Percentiles rank a stretch among this genome's conserved stretches.
phyloP scores from a whole-genome alignment of 2,329 filamentous ascomycete genomes.

The Ceratocystis ficicola region DNA sequence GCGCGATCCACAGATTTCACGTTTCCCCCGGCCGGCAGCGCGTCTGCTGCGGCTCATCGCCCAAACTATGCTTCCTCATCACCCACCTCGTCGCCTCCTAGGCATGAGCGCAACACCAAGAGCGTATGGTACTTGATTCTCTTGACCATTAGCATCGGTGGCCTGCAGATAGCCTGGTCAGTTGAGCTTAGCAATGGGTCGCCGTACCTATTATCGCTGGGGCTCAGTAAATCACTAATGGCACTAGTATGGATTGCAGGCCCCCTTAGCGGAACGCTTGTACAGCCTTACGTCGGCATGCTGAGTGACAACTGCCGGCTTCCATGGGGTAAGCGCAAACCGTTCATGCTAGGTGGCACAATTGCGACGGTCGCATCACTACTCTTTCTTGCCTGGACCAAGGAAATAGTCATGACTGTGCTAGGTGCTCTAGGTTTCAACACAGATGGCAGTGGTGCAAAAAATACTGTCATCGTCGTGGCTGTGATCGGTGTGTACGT shows the following conservation, averaged over 20 bases:
- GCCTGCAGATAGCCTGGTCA: constrained; percentile 88
- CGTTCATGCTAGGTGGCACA: constrained; percentile 65
- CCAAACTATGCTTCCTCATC: not conserved
- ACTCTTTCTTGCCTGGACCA: constrained; percentile 60
- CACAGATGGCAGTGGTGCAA: constrained; percentile 50
- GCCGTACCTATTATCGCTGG: constrained; percentile 66
- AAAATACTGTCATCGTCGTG: constrained; percentile 56
- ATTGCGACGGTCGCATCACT: constrained; percentile 55
- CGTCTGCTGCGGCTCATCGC: not conserved
- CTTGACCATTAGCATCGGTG: constrained; percentile 75
- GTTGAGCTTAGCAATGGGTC: constrained; percentile 91
- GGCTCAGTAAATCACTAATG: constrained; percentile 70
- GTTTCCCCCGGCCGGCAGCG: constrained; percentile 20
- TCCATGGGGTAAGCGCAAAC: constrained; percentile 65
- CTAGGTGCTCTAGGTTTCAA: constrained; percentile 60
- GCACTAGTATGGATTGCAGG: constrained; percentile 74
- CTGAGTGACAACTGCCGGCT: constrained; percentile 65
- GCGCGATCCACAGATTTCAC: constrained; percentile 30
- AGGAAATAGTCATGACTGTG: constrained; percentile 56
- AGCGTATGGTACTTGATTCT: constrained; percentile 76
- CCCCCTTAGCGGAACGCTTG: constrained; percentile 62
- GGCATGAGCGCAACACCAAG: constrained; percentile 49
- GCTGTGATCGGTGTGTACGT: constrained; percentile 82
- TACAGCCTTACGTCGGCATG: constrained; percentile 75
- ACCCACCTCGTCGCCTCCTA: constrained; percentile 11